phyloP scores from a whole-genome alignment of 805 yeast species.

The Maudiozyma serrabonitensis region DNA sequence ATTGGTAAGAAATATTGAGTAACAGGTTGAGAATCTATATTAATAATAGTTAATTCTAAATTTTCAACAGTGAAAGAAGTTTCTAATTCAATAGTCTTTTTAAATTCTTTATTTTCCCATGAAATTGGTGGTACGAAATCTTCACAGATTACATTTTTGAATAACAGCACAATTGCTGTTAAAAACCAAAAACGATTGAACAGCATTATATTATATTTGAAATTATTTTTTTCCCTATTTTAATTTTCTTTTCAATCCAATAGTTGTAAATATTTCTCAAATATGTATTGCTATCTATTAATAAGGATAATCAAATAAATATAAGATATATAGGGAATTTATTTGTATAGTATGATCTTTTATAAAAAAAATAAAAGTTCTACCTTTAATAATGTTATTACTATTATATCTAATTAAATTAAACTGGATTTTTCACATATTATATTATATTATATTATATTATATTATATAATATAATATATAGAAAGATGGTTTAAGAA shows the following conservation, averaged over 20 bases:
- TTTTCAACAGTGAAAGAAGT: slow-evolving; percentile 59
- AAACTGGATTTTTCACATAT: no score
- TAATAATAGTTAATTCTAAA: slow-evolving; percentile 44
- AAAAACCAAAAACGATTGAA: slow-evolving; percentile 3
- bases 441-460: no score
- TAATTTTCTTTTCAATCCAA: no score
- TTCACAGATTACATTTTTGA: slow-evolving; percentile 1
- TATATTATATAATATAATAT: neutral
- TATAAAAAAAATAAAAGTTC: no score
- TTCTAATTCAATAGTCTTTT: slow-evolving; percentile 52
- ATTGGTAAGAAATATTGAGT: slow-evolving; percentile 48
- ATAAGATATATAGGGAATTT: no score
- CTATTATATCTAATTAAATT: no score
- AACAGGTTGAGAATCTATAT: slow-evolving; percentile 46
- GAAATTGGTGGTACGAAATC: slow-evolving; percentile 12
- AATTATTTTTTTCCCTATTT: neutral
- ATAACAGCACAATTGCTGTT: neutral
- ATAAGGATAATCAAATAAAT: no score
- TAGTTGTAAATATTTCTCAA: neutral
- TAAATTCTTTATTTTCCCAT: slow-evolving; percentile 48
- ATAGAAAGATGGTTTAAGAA: neutral
- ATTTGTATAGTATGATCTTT: no score
- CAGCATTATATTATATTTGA: neutral
- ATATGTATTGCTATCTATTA: no score
- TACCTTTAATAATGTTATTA: no score